These are phyloP conservation scores for Phytophthora niederhauseri DNA, from an alignment of 352 stramenopile genomes.

Conservation along the genomic window DNA sequence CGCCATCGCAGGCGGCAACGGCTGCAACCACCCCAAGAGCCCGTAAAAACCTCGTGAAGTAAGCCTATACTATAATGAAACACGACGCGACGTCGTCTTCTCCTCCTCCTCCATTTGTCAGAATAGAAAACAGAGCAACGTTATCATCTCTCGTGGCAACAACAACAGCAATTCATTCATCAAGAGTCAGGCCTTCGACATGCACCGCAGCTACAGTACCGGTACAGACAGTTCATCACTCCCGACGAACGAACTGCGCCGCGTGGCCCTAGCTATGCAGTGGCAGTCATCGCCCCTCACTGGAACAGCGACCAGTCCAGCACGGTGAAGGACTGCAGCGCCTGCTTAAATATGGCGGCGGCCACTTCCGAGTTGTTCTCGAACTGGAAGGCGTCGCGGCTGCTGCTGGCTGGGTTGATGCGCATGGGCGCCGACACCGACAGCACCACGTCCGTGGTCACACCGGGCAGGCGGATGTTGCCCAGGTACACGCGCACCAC, in stretches of 20 bases:
- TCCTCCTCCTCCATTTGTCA: neutral
- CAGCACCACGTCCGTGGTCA: slow-evolving; percentile 84
- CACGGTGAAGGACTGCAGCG: slow-evolving; percentile 66
- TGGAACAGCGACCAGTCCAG: slow-evolving; percentile 74
- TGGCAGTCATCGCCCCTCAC: slow-evolving; percentile 17
- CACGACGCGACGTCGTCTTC: neutral
- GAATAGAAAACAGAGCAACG: neutral
- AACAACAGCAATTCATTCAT: neutral
- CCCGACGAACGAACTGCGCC: neutral
- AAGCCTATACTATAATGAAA: slow-evolving; percentile 29
- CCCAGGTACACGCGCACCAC: slow-evolving; percentile 83
- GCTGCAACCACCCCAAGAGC: slow-evolving; percentile 23
- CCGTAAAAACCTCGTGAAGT: slow-evolving; percentile 21
- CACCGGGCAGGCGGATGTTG: slow-evolving; percentile 70
- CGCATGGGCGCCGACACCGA: slow-evolving; percentile 80
- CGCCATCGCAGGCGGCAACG: slow-evolving; percentile 51
- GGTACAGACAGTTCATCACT: neutral
- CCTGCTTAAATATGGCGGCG: slow-evolving; percentile 77
- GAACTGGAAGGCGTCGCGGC: slow-evolving; percentile 64
- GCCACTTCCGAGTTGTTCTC: slow-evolving; percentile 71
- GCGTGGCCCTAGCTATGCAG: neutral
- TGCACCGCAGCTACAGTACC: neutral
- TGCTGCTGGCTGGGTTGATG: slow-evolving; percentile 78
- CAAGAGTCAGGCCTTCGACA: neutral
- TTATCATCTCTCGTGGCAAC: neutral